These are phyloP conservation scores for Aspergillus steynii DNA, from an alignment of 495 filamentous ascomycete species.

Conservation along the genomic window DNA sequence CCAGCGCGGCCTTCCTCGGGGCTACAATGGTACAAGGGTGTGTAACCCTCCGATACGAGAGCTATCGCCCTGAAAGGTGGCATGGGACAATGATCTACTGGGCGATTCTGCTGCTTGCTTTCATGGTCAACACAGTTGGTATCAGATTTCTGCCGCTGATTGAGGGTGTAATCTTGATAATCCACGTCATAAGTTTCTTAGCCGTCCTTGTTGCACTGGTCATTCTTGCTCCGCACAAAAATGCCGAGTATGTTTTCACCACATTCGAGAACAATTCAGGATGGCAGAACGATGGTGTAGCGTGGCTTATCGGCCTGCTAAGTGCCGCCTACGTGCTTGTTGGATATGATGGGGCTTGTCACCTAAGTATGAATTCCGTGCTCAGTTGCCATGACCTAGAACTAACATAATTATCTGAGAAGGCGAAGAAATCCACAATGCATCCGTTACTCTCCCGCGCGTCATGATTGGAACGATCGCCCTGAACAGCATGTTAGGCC, in stretches of 20 bases:
- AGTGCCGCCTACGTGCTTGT: conserved; percentile 6
- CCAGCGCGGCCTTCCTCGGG: conserved; percentile 13
- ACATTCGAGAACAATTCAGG: conserved; percentile 8
- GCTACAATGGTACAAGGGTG: conserved; percentile 11
- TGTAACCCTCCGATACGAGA: conserved; percentile 5
- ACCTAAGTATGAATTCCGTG: not conserved
- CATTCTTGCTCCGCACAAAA: not conserved
- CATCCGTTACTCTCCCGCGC: not conserved
- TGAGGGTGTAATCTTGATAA: not conserved
- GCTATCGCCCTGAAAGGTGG: conserved; percentile 4
- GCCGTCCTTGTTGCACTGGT: conserved; percentile 1
- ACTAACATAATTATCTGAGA: not conserved
- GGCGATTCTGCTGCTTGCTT: conserved; percentile 1
- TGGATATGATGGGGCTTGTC: not conserved
- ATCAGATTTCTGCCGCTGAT: conserved; percentile 1
- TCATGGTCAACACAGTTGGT: conserved; percentile 8
- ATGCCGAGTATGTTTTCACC: conserved; percentile 8
- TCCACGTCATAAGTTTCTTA: conserved; percentile 9
- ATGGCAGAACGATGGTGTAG: conserved; percentile 9
- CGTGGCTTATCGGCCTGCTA: conserved; percentile 12
- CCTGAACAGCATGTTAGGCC: not conserved
- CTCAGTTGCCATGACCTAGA: not conserved
- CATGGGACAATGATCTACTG: conserved; percentile 11
- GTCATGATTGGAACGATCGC: not conserved
- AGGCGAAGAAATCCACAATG: not conserved